Conservation (phyloP, 306 rosid species). For the Vigna nakashimae region DNA sequence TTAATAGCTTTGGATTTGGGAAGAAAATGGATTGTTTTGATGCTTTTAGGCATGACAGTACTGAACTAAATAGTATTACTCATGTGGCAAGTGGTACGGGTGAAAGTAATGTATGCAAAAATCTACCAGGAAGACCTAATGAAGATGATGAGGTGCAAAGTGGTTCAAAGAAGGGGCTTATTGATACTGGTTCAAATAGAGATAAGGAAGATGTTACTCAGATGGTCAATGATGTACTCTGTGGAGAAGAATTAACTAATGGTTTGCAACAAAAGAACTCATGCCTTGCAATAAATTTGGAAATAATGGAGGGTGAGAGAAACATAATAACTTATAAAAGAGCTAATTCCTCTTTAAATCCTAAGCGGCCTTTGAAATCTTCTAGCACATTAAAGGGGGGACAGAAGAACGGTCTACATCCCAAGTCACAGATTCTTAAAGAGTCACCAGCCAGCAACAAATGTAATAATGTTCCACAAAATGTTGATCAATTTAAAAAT, state of each 20-base stretch:
- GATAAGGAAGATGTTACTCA: slow-evolving; percentile 38
- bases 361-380: slow-evolving; percentile 46
- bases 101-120: slow-evolving; percentile 36
- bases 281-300: slow-evolving; percentile 38
- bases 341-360: slow-evolving; percentile 33
- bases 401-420: slow-evolving; percentile 35
- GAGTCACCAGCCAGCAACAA: slow-evolving; percentile 44
- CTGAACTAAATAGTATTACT: slow-evolving; percentile 32
- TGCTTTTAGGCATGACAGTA: slow-evolving; percentile 31
- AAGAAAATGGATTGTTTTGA: slow-evolving; percentile 33
- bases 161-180: slow-evolving; percentile 23
- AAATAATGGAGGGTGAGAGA: slow-evolving; percentile 37
- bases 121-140: slow-evolving; percentile 34
- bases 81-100: slow-evolving; percentile 24
- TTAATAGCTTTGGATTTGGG: slow-evolving; percentile 10
- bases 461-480: slow-evolving; percentile 38
- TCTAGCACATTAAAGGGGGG: slow-evolving; percentile 45
- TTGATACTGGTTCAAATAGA: slow-evolving; percentile 22
- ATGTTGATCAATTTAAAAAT: slow-evolving; percentile 42
- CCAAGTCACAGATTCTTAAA: slow-evolving; percentile 41
- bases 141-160: slow-evolving; percentile 41
- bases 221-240: slow-evolving; percentile 37
- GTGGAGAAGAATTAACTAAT: slow-evolving; percentile 38
- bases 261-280: slow-evolving; percentile 36
- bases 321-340: slow-evolving; percentile 37